Percentiles rank a stretch among this genome's conserved stretches.
Evolutionary conservation across 2,329 filamentous ascomycete species (phyloP).

Genomic region (Paecilomyces fulvus): DNA sequence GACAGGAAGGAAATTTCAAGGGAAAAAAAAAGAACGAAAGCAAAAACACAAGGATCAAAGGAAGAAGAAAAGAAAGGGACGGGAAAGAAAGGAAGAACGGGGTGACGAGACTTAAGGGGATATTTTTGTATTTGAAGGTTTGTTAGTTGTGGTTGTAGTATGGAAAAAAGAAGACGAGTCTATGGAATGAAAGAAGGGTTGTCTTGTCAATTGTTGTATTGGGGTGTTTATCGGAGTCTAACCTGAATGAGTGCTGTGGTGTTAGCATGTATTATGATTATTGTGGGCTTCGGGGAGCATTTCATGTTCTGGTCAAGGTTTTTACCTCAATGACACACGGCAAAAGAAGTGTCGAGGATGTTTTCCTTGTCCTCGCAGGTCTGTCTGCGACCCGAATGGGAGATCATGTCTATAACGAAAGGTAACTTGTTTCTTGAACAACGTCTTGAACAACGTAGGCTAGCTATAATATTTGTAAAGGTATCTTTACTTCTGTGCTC

Average conservation of each 20-base stretch:
- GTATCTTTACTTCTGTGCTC: no score
- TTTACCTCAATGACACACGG: conserved; percentile 5
- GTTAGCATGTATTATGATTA: background rate
- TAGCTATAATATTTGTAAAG: no score
- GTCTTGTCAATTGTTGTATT: background rate
- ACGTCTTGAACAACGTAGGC: no score
- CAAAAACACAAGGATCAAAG: no score
- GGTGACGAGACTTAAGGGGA: no score
- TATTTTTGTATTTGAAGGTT: background rate
- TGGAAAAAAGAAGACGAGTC: no score
- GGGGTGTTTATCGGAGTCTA: background rate
- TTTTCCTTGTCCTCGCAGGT: conserved; percentile 9
- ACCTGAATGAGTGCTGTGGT: background rate
- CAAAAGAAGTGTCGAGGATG: conserved; percentile 1
- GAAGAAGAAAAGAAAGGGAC: no score
- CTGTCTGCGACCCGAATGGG: conserved; percentile 9
- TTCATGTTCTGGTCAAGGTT: conserved; percentile 11
- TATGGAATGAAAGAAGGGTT: background rate
- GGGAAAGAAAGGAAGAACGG: no score
- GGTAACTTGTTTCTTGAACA: no score
- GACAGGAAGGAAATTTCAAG: no score
- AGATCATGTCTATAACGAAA: background rate
- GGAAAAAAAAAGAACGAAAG: no score
- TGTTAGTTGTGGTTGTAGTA: no score
- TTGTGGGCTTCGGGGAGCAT: background rate